Percentiles rank a stretch among this genome's conserved stretches.
These are phyloP conservation scores for Canavalia gladiata DNA, from an alignment of 306 rosid species.

Conservation along the genomic window DNA sequence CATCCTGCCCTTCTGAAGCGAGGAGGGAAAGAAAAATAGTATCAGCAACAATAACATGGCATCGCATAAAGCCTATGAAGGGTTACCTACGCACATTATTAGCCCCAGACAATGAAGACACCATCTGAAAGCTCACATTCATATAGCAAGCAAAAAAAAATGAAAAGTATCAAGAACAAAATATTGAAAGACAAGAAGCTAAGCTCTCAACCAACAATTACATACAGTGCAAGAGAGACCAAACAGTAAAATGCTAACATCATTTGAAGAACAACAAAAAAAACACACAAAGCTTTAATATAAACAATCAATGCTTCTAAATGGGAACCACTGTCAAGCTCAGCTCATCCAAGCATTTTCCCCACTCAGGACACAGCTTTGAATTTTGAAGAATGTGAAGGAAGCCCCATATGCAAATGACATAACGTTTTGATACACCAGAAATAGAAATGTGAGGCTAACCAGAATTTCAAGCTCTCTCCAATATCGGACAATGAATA, in stretches of 20 bases:
- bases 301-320: not conserved
- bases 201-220: conserved; percentile 2
- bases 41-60: conserved; percentile 22
- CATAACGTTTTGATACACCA: not conserved
- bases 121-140: not conserved
- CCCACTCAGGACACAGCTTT: not conserved
- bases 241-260: not conserved
- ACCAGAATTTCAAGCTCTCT: conserved; percentile 1
- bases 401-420: conserved; percentile 2
- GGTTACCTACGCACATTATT: conserved; percentile 12
- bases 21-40: conserved; percentile 8
- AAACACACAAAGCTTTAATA: not conserved
- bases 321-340: conserved; percentile 4
- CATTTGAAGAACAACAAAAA: not conserved
- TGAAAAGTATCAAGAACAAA: not conserved
- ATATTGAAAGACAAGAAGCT: not conserved
- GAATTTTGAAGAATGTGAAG: not conserved
- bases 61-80: conserved; percentile 15
- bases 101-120: conserved; percentile 14
- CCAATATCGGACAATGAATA: not conserved
- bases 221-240: not conserved
- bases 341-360: not conserved
- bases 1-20: conserved; percentile 85
- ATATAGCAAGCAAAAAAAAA: conserved; percentile 24
- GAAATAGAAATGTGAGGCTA: not conserved